A percentile compares a stretch with the other conserved stretches of the same genome.
Conservation (phyloP, 2,329 filamentous ascomycete species). For the Cadophora gregata region DNA sequence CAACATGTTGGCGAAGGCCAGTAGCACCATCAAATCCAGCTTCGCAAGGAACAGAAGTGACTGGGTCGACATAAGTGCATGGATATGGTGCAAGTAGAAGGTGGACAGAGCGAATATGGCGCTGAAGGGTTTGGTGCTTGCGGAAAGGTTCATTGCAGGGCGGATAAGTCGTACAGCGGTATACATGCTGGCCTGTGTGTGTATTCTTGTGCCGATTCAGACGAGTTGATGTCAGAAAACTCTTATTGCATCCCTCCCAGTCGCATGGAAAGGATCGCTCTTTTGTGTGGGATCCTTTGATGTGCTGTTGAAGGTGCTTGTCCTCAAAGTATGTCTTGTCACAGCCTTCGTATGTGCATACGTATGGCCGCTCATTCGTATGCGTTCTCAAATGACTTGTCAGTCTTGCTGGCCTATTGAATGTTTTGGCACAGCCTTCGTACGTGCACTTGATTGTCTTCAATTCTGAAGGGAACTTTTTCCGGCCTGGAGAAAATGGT, state of each 20-base stretch:
- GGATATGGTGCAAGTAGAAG: constrained; percentile 72
- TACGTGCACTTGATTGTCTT: constrained; percentile 81
- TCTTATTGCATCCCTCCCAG: constrained; percentile 76
- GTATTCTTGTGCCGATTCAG: constrained; percentile 79
- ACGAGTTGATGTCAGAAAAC: constrained; percentile 80
- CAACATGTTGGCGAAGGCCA: constrained; percentile 73
- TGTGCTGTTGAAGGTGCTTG: constrained; percentile 84
- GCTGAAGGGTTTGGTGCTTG: constrained; percentile 84
- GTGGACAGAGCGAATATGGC: constrained; percentile 81
- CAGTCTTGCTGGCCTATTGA: constrained; percentile 84
- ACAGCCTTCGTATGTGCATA: constrained; percentile 73
- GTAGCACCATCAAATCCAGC: constrained; percentile 76
- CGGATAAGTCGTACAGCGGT: constrained; percentile 72
- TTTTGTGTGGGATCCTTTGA: constrained; percentile 80
- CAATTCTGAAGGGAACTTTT: constrained; percentile 69
- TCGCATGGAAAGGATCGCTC: constrained; percentile 74
- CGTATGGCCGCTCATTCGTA: constrained; percentile 81
- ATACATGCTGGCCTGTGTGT: constrained; percentile 78
- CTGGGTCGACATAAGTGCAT: constrained; percentile 65
- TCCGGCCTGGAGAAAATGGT: constrained; percentile 53
- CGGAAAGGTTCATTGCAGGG: constrained; percentile 81
- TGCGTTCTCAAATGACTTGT: constrained; percentile 84
- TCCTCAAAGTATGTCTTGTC: constrained; percentile 85
- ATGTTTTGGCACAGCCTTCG: constrained; percentile 78
- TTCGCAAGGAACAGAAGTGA: constrained; percentile 62